Base-by-base conservation (phyloP, 345 rosid species). In the Salix udensis region DNA sequence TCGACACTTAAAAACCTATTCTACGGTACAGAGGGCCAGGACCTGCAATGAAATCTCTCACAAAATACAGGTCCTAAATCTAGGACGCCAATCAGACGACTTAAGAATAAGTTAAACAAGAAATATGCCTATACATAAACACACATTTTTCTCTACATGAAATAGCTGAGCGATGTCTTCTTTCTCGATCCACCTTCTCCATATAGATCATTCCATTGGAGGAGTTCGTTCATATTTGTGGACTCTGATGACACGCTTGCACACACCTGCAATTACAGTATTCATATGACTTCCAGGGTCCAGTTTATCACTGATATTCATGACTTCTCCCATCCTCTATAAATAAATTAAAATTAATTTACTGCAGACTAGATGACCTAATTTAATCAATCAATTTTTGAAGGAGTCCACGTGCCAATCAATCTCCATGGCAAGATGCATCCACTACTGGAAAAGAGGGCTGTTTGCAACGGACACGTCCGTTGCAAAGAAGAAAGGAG, bases 171-270 rank as follows among this genome's bases (percentile, higher is more conserved):
- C 16, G 97, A 88, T 16, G 76, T 86, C 86, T 84, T 94, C 89
- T 92, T 96, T 80, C 98, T 93, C 1, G 99, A 91, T 74, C 99
- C 98, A 53, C 99, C 99, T 85, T 96, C 99, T 34, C 99, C 99
- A 18, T 96, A 96, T 55, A 96, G 74, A 64, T 96, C 98, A 58
- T 96, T 96, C 99, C 99, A 96, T 74, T 92, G 97, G 39, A 91
- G 89, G 34, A 96, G 92, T 82, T 96, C 99, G 53, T 84, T 96
- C 98, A 94, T 96, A 77, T 90, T 96, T 11, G 89, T 77, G 2
- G 99, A 96, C 81, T 96, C 99, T 2, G 97, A 88, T n/a, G 98
- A 91, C 23, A 96, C 98, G 37, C 99, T 96, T 7, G 99, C 99
- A 9, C 97, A 93, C 30, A 96, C 99, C 99, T 96, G 85, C 78